phyloP scores from a whole-genome alignment of 345 rosid genomes.

The Nephelium lappaceum region DNA sequence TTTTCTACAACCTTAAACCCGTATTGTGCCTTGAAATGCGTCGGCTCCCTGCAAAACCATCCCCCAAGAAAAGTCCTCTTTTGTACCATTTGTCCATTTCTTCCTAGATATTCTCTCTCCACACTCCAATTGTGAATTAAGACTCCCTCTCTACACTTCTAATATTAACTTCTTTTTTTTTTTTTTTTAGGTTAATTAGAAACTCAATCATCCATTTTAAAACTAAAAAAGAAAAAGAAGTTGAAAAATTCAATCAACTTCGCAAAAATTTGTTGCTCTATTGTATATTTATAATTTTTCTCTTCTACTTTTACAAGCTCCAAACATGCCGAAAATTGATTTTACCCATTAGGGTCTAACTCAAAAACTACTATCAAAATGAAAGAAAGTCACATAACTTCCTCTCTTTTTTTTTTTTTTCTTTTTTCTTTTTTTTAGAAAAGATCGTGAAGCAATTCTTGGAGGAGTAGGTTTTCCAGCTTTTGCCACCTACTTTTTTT shows the following conservation, averaged over 20 bases:
- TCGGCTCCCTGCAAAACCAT: not conserved
- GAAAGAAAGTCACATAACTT: not conserved
- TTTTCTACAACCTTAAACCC: not conserved
- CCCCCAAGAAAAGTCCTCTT: conserved; percentile 20
- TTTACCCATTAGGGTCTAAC: not conserved
- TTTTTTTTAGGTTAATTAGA: too few species aligned
- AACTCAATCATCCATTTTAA: not conserved
- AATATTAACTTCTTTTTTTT: not conserved
- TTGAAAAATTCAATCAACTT: not conserved
- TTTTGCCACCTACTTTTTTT: conserved; percentile 27
- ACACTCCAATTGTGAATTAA: not conserved
- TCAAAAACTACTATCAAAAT: not conserved
- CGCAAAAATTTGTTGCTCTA: not conserved
- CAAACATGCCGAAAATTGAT: not conserved
- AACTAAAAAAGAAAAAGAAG: not conserved
- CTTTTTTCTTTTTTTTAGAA: too few species aligned
- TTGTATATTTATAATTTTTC: not conserved
- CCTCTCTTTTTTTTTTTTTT: not conserved
- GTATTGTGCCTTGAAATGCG: not conserved
- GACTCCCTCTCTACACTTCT: not conserved
- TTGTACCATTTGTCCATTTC: conserved; percentile 18
- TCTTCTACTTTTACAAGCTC: not conserved
- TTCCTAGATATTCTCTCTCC: not conserved
- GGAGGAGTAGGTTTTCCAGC: conserved; percentile 65
- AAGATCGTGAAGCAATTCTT: conserved; percentile 71